phyloP scores from a whole-genome alignment of 179 eudicot genomes.

The Silene coronaria region DNA sequence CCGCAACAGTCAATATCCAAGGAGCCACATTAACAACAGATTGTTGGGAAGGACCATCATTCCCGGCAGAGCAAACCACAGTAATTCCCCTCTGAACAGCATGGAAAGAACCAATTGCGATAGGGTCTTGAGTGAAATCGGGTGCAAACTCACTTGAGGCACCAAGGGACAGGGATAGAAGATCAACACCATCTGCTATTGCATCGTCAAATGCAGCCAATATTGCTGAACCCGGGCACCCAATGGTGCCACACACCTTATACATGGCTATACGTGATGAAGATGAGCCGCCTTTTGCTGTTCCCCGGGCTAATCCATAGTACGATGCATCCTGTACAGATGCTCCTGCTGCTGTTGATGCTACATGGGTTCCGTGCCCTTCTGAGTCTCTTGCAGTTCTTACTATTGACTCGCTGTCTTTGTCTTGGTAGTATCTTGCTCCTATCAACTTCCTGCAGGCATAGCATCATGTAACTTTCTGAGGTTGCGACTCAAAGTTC shows the following conservation, averaged over 20 bases:
- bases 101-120: conserved; percentile 69
- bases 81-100: conserved; percentile 60
- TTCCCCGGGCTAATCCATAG: conserved; percentile 51
- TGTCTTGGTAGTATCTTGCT: conserved; percentile 48
- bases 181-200: conserved; percentile 55
- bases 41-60: conserved; percentile 44
- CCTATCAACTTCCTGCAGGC: conserved; percentile 54
- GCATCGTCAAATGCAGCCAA: conserved; percentile 70
- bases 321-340: conserved; percentile 51
- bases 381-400: conserved; percentile 39
- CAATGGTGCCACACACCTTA: conserved; percentile 37
- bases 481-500: neutral
- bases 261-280: conserved; percentile 55
- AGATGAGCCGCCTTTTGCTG: conserved; percentile 63
- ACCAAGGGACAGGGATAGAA: conserved; percentile 58
- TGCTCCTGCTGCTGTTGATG: conserved; percentile 60
- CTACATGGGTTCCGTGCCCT: conserved; percentile 68
- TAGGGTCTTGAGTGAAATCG: conserved; percentile 36
- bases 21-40: conserved; percentile 63
- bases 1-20: conserved; percentile 67
- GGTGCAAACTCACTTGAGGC: conserved; percentile 24
- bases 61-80: conserved; percentile 66
- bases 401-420: conserved; percentile 11
- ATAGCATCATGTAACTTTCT: no score
- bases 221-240: conserved; percentile 56